Conservation (phyloP, 2,329 filamentous ascomycete genomes). For the Scedosporium boydii region DNA sequence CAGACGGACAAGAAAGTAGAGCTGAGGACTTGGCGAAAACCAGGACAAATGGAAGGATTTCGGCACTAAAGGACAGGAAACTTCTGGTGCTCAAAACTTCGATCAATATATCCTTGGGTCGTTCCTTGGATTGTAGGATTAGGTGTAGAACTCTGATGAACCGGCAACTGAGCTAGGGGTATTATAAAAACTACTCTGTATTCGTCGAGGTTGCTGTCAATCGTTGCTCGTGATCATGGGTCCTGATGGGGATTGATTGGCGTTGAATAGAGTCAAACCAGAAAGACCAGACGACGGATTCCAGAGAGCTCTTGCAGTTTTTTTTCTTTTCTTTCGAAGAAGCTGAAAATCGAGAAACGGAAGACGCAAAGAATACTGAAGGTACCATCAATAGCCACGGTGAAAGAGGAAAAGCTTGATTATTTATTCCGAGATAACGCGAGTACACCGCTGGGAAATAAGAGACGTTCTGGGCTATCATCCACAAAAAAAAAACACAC, state of each 20-base stretch:
- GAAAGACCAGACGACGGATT: no score
- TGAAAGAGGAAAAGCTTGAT: not conserved
- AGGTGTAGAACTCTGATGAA: no score
- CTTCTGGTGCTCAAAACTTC: no score
- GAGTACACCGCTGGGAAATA: not conserved
- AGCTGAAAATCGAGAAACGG: not conserved
- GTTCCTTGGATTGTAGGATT: no score
- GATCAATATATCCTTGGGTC: no score
- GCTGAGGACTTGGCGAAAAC: not conserved
- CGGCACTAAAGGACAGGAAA: no score
- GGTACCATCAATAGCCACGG: not conserved
- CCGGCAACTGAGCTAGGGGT: no score
- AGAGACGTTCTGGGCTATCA: not conserved
- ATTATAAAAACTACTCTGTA: no score
- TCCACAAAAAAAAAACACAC: not conserved
- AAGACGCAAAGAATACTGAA: constrained; percentile 1
- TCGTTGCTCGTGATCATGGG: no score
- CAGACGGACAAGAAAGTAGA: not conserved
- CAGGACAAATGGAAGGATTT: no score
- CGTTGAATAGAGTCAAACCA: not conserved
- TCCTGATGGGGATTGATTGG: not conserved
- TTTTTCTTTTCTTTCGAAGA: not conserved
- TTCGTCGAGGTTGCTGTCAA: no score
- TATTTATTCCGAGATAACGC: not conserved
- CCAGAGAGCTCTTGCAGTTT: not conserved